Conservation (phyloP, 352 stramenopile species). For the Phytophthora sp. region DNA sequence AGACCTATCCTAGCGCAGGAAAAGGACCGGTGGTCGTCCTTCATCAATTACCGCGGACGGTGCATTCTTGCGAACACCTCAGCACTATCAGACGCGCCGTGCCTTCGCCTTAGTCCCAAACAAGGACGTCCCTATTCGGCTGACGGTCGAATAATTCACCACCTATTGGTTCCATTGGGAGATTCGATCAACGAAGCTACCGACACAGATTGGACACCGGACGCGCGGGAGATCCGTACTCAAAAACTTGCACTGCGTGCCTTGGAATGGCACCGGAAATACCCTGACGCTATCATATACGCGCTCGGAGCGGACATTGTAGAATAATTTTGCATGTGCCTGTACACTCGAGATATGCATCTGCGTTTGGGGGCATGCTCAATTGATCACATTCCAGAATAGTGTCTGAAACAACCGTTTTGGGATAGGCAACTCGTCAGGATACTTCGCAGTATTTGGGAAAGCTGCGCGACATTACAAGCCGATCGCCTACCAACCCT, state of each 20-base stretch:
- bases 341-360: neutral
- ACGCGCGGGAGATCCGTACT: neutral
- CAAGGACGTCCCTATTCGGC: constrained; percentile 1
- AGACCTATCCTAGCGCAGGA: constrained; percentile 4
- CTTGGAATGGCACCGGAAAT: neutral
- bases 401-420: neutral
- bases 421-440: constrained; percentile 3
- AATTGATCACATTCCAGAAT: neutral
- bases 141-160: constrained; percentile 22
- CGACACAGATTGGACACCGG: neutral
- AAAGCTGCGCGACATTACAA: constrained; percentile 1
- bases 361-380: neutral
- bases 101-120: constrained; percentile 17
- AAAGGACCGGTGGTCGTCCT: constrained; percentile 1
- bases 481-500: too few relatives aligned
- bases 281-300: neutral
- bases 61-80: neutral
- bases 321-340: neutral
- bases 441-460: constrained; percentile 1
- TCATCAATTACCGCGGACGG: constrained; percentile 12
- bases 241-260: neutral
- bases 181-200: neutral
- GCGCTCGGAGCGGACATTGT: constrained; percentile 4
- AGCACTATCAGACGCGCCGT: neutral
- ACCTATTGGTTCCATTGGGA: constrained; percentile 7